Conservation (phyloP, 2,329 filamentous ascomycete genomes). For the Hypoxylon rubiginosum region DNA sequence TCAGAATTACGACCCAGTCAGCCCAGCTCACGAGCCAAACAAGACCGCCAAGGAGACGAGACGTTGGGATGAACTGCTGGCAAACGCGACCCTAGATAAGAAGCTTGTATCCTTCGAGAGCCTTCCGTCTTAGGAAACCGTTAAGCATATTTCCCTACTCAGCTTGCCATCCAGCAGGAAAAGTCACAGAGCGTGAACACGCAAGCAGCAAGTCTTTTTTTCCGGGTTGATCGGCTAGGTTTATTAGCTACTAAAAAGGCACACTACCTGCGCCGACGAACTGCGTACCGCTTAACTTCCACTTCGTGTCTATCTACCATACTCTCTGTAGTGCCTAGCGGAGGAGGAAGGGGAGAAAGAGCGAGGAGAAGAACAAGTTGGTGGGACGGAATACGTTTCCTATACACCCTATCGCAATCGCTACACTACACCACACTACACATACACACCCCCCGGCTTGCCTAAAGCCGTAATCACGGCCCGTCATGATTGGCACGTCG, state of each 20-base stretch:
- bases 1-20: constrained; percentile 24
- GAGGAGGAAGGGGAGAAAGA: constrained; percentile 2
- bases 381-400: constrained; percentile 7
- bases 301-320: constrained; percentile 1
- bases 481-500: constrained; percentile 51
- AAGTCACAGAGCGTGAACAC: neutral
- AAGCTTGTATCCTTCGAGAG: constrained; percentile 17
- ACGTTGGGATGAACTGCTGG: constrained; percentile 3
- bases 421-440: neutral
- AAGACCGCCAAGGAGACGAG: constrained; percentile 1
- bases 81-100: constrained; percentile 14
- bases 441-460: constrained; percentile 19
- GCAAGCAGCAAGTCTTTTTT: neutral
- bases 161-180: neutral
- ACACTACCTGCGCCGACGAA: neutral
- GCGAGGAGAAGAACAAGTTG: constrained; percentile 11
- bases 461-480: constrained; percentile 35
- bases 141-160: constrained; percentile 9
- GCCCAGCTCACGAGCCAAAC: constrained; percentile 12
- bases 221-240: neutral
- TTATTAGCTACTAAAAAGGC: constrained; percentile 6
- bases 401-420: constrained; percentile 19
- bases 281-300: neutral
- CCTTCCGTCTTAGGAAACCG: constrained; percentile 38
- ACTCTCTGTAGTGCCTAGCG: neutral